Conservation (phyloP, 257 asterid species). For the Penstemon eatonii region DNA sequence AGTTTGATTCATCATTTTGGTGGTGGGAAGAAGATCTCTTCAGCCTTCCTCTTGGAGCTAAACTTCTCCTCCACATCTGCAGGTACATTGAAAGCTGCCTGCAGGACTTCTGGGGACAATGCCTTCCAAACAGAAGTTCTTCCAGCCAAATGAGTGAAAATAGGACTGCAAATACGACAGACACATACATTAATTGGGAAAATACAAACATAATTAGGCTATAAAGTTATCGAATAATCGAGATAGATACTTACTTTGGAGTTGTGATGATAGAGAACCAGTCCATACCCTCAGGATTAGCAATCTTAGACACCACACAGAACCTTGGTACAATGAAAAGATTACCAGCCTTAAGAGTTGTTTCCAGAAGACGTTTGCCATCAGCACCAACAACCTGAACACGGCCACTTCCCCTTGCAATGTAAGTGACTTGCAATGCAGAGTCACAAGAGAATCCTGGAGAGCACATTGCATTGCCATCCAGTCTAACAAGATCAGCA, state of each 20-base stretch:
- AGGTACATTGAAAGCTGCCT: constrained; percentile 56
- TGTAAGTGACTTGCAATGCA: constrained; percentile 83
- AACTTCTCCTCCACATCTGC: constrained; percentile 64
- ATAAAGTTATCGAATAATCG: neutral
- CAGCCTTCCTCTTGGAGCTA: constrained; percentile 65
- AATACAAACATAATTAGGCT: neutral
- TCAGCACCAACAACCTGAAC: constrained; percentile 78
- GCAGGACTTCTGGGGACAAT: constrained; percentile 57
- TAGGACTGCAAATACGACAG: constrained; percentile 45
- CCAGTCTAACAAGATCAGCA: constrained; percentile 76
- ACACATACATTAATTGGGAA: neutral
- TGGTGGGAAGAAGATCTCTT: constrained; percentile 87
- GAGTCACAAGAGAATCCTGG: constrained; percentile 94
- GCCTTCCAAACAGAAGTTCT: constrained; percentile 67
- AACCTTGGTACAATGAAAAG: constrained; percentile 84
- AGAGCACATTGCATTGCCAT: constrained; percentile 83
- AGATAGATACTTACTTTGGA: constrained; percentile 59
- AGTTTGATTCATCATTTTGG: constrained; percentile 35
- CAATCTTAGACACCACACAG: constrained; percentile 83
- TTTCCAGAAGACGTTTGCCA: constrained; percentile 72
- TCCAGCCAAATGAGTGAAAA: constrained; percentile 67
- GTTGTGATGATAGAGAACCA: constrained; percentile 95
- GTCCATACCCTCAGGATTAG: constrained; percentile 75
- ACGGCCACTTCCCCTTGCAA: constrained; percentile 84
- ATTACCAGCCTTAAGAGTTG: constrained; percentile 64